Percentiles rank a stretch among this genome's conserved stretches.
These are phyloP conservation scores for Aspergillus sp. DNA, from an alignment of 2,329 filamentous ascomycete genomes.

Conservation along the genomic window DNA sequence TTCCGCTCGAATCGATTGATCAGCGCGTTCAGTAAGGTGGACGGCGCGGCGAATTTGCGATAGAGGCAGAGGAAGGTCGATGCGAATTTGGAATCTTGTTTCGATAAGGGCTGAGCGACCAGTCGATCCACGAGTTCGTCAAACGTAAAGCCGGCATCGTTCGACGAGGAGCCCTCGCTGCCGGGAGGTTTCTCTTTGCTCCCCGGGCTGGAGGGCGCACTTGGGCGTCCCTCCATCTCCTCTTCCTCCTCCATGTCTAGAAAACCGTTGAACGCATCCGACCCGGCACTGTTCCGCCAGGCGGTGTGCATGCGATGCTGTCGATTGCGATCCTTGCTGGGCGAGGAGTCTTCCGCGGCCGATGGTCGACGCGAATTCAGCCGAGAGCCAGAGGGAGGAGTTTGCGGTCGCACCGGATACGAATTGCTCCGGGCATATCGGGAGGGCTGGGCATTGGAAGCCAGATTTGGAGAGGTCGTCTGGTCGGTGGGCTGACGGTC, in stretches of 20 bases:
- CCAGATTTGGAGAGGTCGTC: conserved; percentile 37
- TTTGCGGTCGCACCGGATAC: conserved; percentile 49
- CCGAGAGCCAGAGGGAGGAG: conserved; percentile 36
- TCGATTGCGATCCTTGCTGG: conserved; percentile 29
- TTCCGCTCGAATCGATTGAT: conserved; percentile 63
- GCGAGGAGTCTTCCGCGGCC: conserved; percentile 29
- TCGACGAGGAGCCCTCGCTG: conserved; percentile 29
- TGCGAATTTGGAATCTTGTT: conserved; percentile 83
- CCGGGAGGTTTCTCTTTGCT: conserved; percentile 33
- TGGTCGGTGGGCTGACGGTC: conserved; percentile 33
- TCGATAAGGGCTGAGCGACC: conserved; percentile 75
- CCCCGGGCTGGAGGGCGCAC: conserved; percentile 28
- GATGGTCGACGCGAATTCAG: conserved; percentile 35
- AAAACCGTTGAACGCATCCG: conserved; percentile 44
- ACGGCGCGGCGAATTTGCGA: conserved; percentile 85
- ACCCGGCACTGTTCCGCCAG: conserved; percentile 41
- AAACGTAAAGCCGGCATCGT: conserved; percentile 43
- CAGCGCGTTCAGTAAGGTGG: conserved; percentile 74
- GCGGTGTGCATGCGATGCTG: conserved; percentile 35
- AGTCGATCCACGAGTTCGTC: conserved; percentile 85
- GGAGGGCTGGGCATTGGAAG: conserved; percentile 26
- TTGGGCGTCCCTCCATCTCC: conserved; percentile 34
- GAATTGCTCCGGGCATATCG: conserved; percentile 53
- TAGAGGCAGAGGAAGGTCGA: conserved; percentile 91
- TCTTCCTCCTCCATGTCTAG: conserved; percentile 47